Conservation (phyloP, 768 basidiomycete genomes). For the Amanita pallidorosea region DNA sequence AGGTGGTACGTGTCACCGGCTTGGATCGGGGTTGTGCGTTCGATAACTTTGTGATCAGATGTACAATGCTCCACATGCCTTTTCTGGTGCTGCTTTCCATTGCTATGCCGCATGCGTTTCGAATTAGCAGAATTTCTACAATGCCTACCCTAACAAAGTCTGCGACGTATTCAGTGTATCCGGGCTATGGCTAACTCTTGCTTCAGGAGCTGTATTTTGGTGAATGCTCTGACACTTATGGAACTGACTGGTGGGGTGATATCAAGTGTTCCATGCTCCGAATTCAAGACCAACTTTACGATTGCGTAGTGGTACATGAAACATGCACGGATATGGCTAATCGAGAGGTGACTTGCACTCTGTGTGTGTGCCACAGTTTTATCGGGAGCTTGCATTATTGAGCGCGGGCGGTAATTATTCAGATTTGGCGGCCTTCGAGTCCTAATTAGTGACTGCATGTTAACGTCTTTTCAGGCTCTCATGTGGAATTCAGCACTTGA, state of each 20-base stretch:
- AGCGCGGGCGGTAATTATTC: slow-evolving; percentile 1
- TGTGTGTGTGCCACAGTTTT: slow-evolving; percentile 2
- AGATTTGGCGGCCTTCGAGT: not conserved
- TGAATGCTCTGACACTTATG: slow-evolving; percentile 56
- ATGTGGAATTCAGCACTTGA: slow-evolving; percentile 76
- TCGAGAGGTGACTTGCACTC: not conserved
- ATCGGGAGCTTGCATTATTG: slow-evolving; percentile 6
- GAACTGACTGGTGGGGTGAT: slow-evolving; percentile 71
- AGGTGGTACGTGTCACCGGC: slow-evolving; percentile 12
- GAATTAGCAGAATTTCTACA: slow-evolving; percentile 46
- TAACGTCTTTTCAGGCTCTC: slow-evolving; percentile 14
- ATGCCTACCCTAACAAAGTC: slow-evolving; percentile 45
- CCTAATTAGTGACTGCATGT: not conserved
- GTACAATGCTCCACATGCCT: slow-evolving; percentile 42
- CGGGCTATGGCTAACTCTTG: not conserved
- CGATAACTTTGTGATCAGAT: slow-evolving; percentile 20
- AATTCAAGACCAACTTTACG: not conserved
- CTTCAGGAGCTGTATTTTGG: slow-evolving; percentile 36
- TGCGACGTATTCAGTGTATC: not conserved
- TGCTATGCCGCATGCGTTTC: slow-evolving; percentile 51
- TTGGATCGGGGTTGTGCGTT: not conserved
- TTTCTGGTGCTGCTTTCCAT: slow-evolving; percentile 62
- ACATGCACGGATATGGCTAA: slow-evolving; percentile 28
- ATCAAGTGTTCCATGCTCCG: slow-evolving; percentile 30
- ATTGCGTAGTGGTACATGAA: slow-evolving; percentile 53